These are phyloP conservation scores for Xylogone sp. DNA, from an alignment of 2,329 filamentous ascomycete species.

Conservation along the genomic window DNA sequence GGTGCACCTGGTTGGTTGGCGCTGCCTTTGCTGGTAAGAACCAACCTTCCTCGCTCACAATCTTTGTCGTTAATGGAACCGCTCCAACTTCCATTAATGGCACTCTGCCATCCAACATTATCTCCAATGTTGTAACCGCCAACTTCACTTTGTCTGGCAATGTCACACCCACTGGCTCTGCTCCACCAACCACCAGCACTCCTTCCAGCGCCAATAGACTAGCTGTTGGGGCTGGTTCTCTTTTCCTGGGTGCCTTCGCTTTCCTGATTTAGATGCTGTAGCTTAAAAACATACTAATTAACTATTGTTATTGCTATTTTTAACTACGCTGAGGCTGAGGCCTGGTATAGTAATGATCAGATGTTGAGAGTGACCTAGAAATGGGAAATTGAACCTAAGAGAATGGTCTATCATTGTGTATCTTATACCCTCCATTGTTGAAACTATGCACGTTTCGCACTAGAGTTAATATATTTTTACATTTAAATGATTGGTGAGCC, in stretches of 20 bases:
- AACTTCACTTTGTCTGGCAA: not conserved
- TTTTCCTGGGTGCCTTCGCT: not conserved
- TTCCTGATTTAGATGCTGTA: not conserved
- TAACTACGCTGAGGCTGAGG: too few species aligned
- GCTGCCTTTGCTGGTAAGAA: not conserved
- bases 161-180: not conserved
- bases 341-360: too few species aligned
- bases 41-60: not conserved
- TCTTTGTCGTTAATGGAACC: not conserved
- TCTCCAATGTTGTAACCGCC: not conserved
- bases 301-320: too few species aligned
- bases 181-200: not conserved
- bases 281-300: not conserved
- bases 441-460: too few species aligned
- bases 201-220: not conserved
- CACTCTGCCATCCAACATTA: not conserved
- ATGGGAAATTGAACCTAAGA: too few species aligned
- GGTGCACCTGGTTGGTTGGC: not conserved
- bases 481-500: too few species aligned
- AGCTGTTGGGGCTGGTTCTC: not conserved
- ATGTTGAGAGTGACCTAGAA: too few species aligned
- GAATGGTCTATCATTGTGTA: too few species aligned
- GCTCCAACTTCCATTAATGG: not conserved
- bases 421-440: too few species aligned
- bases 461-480: too few species aligned